Evolutionary conservation across 352 stramenopile species (phyloP), one percentile per base, ranked within the genome.

Genomic region (Phytophthora sojae): DNA sequence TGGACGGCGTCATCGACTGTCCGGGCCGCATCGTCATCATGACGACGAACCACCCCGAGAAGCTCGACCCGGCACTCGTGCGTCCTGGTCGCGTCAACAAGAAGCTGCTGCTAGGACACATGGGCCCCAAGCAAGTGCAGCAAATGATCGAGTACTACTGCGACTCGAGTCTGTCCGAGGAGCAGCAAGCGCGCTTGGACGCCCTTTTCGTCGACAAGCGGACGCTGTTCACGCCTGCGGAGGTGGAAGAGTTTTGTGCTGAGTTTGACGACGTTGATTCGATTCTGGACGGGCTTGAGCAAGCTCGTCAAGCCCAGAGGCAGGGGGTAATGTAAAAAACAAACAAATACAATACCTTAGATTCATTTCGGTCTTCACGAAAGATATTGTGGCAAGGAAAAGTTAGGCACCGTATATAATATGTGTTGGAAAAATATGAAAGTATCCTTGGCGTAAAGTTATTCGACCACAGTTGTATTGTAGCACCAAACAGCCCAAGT

Each of bases 21-120:
- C 88, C 90, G 19, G 92, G 88, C 0, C 86, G 92, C 50, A 98
- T 98, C 61, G 80, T 98, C 1, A 93, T 98, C 74, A 97, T 98
- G 87, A 97, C 95, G 9, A 97, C 90, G 15, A 98, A 98, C 75
- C 90, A 98, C 69, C 95, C 92, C 11, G 95, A 98, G 75, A 94
- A 92, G 59, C 83, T 98, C n/a, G 94, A 98, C 71, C 81, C 89
- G 7, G 94, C 94, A 26, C 83, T 98, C 4, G 90, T 98, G 6
- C 88, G 94, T 4, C 94, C 94, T 1, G 94, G 93, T 0, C 88
- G 93, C 42, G 88, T 98, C 21, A 95, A 98, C 76, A 93, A 94
- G 78, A 93, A 95, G 67, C 47, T 98, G 32, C 45, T 88, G 42
- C 77, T 97, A 26, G 75, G 83, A 0, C 84, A 86, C 73, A 94